These are phyloP conservation scores for Kalmanozyma brasiliensis DNA, from an alignment of 1,284 basidiomycete species.

Conservation along the genomic window DNA sequence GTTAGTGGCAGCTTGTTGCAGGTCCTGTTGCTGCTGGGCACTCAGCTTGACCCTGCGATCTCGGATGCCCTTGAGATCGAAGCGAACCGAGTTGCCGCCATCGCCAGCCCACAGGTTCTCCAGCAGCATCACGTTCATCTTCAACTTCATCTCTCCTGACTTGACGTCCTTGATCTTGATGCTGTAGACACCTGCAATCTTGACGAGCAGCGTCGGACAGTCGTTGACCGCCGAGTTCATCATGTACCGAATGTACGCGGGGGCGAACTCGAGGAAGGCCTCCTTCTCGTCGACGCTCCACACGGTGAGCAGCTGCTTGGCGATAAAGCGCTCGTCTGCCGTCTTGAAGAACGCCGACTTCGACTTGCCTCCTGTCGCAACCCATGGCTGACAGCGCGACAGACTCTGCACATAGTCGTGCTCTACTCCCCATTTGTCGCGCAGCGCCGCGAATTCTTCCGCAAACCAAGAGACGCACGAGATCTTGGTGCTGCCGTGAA, in stretches of 20 bases:
- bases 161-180: slow-evolving; percentile 63
- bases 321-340: slow-evolving; percentile 52
- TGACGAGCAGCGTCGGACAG: slow-evolving; percentile 60
- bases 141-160: slow-evolving; percentile 52
- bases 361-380: slow-evolving; percentile 55
- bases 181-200: slow-evolving; percentile 62
- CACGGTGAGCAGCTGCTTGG: slow-evolving; percentile 60
- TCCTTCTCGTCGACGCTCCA: slow-evolving; percentile 63
- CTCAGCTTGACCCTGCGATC: slow-evolving; percentile 55
- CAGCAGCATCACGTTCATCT: slow-evolving; percentile 61
- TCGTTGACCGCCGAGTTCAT: slow-evolving; percentile 52
- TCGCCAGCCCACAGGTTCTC: slow-evolving; percentile 61
- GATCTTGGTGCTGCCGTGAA: slow-evolving; percentile 56
- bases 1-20: slow-evolving; percentile 25
- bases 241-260: slow-evolving; percentile 62
- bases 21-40: slow-evolving; percentile 36
- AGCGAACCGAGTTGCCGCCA: slow-evolving; percentile 45
- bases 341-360: slow-evolving; percentile 61
- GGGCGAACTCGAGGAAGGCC: slow-evolving; percentile 62
- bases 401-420: slow-evolving; percentile 56
- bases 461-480: slow-evolving; percentile 64
- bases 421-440: slow-evolving; percentile 55
- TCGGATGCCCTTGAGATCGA: slow-evolving; percentile 62
- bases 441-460: slow-evolving; percentile 59
- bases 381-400: slow-evolving; percentile 55